These are phyloP conservation scores for Kappamyces sp. DNA, from an alignment of 192 early-diverging fungal genomes.

Conservation along the genomic window DNA sequence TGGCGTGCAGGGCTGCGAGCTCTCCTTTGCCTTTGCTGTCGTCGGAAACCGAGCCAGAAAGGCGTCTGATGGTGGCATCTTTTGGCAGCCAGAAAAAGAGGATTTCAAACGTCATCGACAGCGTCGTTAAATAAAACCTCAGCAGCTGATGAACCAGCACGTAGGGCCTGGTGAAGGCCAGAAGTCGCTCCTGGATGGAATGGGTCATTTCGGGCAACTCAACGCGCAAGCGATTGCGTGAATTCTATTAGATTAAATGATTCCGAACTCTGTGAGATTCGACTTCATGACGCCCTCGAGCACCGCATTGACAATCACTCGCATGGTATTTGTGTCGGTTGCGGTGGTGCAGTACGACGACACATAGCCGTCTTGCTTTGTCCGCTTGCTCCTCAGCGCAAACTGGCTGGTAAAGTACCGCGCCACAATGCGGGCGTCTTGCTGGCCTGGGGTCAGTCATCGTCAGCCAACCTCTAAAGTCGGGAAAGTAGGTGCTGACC, in stretches of 20 bases:
- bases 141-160: too few species aligned
- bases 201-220: too few species aligned
- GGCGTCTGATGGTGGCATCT: too few species aligned
- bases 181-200: too few species aligned
- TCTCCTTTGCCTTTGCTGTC: too few species aligned
- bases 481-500: slow-evolving; percentile 40
- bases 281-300: slow-evolving; percentile 14
- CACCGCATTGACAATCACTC: slow-evolving; percentile 7
- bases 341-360: background rate
- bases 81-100: too few species aligned
- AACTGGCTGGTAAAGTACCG: slow-evolving; percentile 9
- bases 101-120: too few species aligned
- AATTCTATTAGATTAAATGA: slow-evolving; percentile 10
- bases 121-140: too few species aligned
- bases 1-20: too few species aligned
- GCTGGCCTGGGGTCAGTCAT: background rate
- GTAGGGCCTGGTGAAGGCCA: too few species aligned
- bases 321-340: slow-evolving; percentile 11
- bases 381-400: background rate
- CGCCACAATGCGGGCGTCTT: background rate
- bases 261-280: slow-evolving; percentile 7
- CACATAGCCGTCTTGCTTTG: slow-evolving; percentile 1
- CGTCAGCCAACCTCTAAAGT: slow-evolving; percentile 35
- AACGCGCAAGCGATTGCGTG: background rate
- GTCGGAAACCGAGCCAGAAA: too few species aligned